Evolutionary conservation across 495 filamentous ascomycete genomes (phyloP), one percentile per base, ranked within the genome.

Genomic region (Daldinia loculata): DNA sequence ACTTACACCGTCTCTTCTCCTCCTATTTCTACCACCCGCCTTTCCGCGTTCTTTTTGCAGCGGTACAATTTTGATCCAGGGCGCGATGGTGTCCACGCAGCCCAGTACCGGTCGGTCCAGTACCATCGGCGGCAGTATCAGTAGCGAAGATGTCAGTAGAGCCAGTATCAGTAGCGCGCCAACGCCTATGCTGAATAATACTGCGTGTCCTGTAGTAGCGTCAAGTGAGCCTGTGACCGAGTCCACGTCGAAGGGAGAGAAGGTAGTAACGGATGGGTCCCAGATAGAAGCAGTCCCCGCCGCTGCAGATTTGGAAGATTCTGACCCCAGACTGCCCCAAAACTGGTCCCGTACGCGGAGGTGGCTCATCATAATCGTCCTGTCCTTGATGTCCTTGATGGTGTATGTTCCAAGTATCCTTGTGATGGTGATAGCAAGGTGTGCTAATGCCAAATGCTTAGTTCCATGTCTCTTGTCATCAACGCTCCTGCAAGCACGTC

Each of bases 181-280:
- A 17, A 41, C 39, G 39, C 39, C 39, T 41, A 17, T 41, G 39
- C 1, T 41, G 39, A n/a, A 41, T 41, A 41, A 41, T 17, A 41
- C 39, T 41, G 39, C 15, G 39, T n/a, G 39, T 41, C 39, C 39
- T 41, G 39, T n/a, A 41, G 39, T 41, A 41, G 39, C 39, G 39
- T 41, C 39, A 41, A 17, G 39, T 41, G 39, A 41, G 6, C 39
- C 39, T 17, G 39, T 41, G 39, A 8, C 39, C 39, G 14, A 15
- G 39, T 41, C 39, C 39, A 41, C 39, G 39, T 41, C 39, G 39
- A 41, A 41, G 15, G 39, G 39, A 41, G 39, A 41, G 39, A 41
- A 41, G n/a, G 39, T 41, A 41, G 39, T 41, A 41, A 41, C 39
- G 39, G 39, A 41, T 41, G 39, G 39, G 39, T 41, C 39, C 39